Evolutionary conservation across 805 yeast species (phyloP), one percentile per base, ranked within the genome.

Genomic region (Candida adriatica): DNA sequence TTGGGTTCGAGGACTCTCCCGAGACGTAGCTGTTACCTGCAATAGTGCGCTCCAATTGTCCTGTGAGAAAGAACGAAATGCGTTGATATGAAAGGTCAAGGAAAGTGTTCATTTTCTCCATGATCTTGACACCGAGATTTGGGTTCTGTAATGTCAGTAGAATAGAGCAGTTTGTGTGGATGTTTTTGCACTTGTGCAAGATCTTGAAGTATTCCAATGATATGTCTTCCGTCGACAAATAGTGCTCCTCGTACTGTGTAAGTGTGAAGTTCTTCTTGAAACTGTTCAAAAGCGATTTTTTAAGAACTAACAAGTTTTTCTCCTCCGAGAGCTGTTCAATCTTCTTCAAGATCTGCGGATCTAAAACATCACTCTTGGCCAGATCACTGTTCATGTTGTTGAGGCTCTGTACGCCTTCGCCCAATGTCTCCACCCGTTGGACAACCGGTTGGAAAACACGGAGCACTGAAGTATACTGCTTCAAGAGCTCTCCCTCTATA

Each of bases 61-160:
- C 56, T 3, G 60, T 40, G 13, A 70, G 51, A 37, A 58, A 66
- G 28, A 58, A 59, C 29, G 66, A 60, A n/a, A 80, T 59, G 40
- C 75, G 69, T 34, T 68, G 73, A 38, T 70, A 70, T 2, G 81
- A 75, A 13, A 58, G 38, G 24, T 70, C 70, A 18, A 82, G 61
- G 19, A 74, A 54, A 8, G 56, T 58, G 16, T 70, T 67, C 58
- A 75, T 68, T 44, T 74, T 68, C 8, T 64, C 58, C 71, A 85
- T 73, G 24, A 87, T 72, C 20, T 73, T 70, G 16, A 69, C 50
- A 1, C 94, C 94, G 11, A 82, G 59, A 28, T 64, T 63, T 13
- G 78, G 78, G 45, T 80, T 77, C 20, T 80, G 79, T 47, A 79
- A 67, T 5, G 86, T 73, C 16, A 92, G 64, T 18, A 92, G 59